These are phyloP conservation scores for Mortierella sp. DNA, from an alignment of 371 early-diverging fungal species.

Conservation along the genomic window DNA sequence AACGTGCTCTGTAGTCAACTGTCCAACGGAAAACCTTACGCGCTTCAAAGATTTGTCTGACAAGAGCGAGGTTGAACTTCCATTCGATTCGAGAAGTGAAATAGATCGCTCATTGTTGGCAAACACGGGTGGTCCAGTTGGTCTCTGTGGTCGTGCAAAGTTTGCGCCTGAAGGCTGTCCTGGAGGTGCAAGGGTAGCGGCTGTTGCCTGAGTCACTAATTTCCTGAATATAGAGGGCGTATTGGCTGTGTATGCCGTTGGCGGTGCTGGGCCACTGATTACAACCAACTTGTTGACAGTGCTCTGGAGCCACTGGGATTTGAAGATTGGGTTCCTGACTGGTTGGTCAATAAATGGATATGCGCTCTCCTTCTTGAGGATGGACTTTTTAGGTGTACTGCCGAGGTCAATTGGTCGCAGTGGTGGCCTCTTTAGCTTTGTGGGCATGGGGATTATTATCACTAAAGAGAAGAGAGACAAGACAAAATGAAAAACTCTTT, in stretches of 20 bases:
- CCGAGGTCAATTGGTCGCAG: slow-evolving; percentile 41
- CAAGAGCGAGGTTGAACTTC: slow-evolving; percentile 26
- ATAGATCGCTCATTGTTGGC: slow-evolving; percentile 30
- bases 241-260: slow-evolving; percentile 51
- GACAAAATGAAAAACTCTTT: not conserved
- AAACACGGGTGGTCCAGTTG: slow-evolving; percentile 37
- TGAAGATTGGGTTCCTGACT: slow-evolving; percentile 44
- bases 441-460: slow-evolving; percentile 19
- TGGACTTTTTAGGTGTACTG: slow-evolving; percentile 37
- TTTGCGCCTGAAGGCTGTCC: slow-evolving; percentile 5
- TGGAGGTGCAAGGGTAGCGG: slow-evolving; percentile 31
- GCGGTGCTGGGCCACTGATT: slow-evolving; percentile 46
- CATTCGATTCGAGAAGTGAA: slow-evolving; percentile 19
- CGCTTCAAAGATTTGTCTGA: slow-evolving; percentile 59
- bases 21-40: slow-evolving; percentile 69
- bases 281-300: slow-evolving; percentile 54
- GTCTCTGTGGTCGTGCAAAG: slow-evolving; percentile 5
- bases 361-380: slow-evolving; percentile 50
- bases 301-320: slow-evolving; percentile 55
- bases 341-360: slow-evolving; percentile 56
- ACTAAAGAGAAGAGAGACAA: slow-evolving; percentile 1
- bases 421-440: slow-evolving; percentile 49
- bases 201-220: slow-evolving; percentile 49
- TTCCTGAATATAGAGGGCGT: slow-evolving; percentile 51
- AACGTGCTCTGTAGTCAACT: slow-evolving; percentile 67